Evolutionary conservation across 768 basidiomycete species (phyloP), one percentile per base, ranked within the genome.

Genomic region (Tylopilus balloui): DNA sequence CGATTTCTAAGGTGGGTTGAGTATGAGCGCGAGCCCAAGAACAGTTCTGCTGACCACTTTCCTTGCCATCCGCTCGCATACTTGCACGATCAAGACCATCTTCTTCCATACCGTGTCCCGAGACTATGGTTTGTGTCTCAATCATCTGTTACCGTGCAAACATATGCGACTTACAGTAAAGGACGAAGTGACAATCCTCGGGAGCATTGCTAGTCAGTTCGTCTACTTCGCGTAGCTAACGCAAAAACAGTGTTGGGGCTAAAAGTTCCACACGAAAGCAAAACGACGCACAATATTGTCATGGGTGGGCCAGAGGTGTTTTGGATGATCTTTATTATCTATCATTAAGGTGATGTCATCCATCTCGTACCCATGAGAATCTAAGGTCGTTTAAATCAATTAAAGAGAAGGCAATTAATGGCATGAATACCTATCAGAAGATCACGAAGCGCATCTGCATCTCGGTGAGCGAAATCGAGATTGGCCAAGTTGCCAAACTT

Each of bases 151-250:
- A 13, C 14, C 6, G n/a, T 13, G 5, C n/a, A 5, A 28, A 24
- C 3, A 1, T 12, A 13, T 21, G 15, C 1, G 11, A 23, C 75
- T 31, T 52, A 81, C 81, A 83, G 35, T 80, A 79, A 54, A 83
- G 79, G 45, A 80, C 73, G 53, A 78, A 76, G 3, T 64, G 71
- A 45, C 79, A 78, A 0, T 74, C 73, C 1, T 73, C 64, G 14
- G 65, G 55, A 4, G 75, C 72, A 28, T 69, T 73, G 4, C 59
- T 52, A 0, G 77, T 75, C 6, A 83, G 61, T 6, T 62, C 63
- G 5, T 67, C 53, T 24, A 81, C 77, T 32, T 74, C 71, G 4
- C 50, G 57, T 12, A 78, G 44, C 78, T 60, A 31, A 9, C 10
- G 39, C 9, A 25, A 37, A 37, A 12, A 15, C 1, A 17, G 3